A percentile compares a stretch with the other conserved stretches of the same genome.
phyloP scores from a whole-genome alignment of 352 stramenopile genomes.

The Pythium vanterpoolii region DNA sequence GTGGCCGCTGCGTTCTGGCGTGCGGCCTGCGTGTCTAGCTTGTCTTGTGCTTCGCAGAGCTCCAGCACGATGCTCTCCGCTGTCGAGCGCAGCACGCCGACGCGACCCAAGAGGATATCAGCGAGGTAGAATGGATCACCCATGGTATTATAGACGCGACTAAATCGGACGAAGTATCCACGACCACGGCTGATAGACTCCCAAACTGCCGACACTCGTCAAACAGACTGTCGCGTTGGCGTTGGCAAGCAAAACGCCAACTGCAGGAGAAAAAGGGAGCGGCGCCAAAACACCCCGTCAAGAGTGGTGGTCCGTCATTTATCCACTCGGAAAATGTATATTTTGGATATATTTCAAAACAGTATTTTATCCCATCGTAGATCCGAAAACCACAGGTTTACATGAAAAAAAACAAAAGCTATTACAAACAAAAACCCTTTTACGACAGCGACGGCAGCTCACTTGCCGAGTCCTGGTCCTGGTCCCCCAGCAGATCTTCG shows the following conservation, averaged over 20 bases:
- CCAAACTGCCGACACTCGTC: background rate
- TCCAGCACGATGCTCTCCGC: conserved; percentile 85
- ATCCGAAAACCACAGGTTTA: conserved; percentile 8
- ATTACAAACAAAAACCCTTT: conserved; percentile 1
- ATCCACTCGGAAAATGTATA: background rate
- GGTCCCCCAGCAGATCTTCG: conserved; percentile 18
- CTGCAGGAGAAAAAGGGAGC: conserved; percentile 3
- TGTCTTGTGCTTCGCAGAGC: conserved; percentile 66
- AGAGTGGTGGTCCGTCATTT: conserved; percentile 18
- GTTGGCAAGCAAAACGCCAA: conserved; percentile 23
- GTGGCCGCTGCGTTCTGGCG: conserved; percentile 12
- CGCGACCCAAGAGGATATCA: conserved; percentile 79
- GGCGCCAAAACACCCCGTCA: conserved; percentile 8
- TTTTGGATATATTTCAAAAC: conserved; percentile 2
- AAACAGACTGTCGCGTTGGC: conserved; percentile 1
- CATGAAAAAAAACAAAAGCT: conserved; percentile 4
- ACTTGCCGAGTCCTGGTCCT: conserved; percentile 29
- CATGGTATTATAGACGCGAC: conserved; percentile 38
- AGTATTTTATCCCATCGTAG: background rate
- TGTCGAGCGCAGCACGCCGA: conserved; percentile 80
- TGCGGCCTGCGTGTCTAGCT: conserved; percentile 43
- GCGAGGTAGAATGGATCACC: conserved; percentile 86
- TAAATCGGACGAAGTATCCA: conserved; percentile 2
- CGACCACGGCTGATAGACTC: conserved; percentile 3
- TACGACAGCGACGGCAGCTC: conserved; percentile 18